Percentiles rank a stretch among this genome's conserved stretches.
Evolutionary conservation across 495 filamentous ascomycete species (phyloP).

Genomic region (Peziza echinospora): DNA sequence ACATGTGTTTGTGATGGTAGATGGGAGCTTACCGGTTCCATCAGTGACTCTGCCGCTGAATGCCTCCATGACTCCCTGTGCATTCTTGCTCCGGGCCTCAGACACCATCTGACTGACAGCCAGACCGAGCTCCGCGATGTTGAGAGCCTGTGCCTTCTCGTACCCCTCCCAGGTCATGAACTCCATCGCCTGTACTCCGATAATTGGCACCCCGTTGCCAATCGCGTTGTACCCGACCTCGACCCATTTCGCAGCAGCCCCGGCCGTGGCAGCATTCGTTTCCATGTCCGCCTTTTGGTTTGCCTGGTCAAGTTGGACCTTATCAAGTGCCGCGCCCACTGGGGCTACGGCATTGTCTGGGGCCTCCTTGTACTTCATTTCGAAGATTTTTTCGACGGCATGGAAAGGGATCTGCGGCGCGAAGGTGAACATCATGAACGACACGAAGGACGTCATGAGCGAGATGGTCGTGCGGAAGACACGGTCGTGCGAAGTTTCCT

Average conservation of each 20-base stretch:
- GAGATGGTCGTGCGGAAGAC: constrained; percentile 6
- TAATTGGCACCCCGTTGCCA: neutral
- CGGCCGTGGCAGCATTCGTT: neutral
- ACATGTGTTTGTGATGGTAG: too few relatives aligned
- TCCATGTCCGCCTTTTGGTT: neutral
- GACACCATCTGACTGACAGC: neutral
- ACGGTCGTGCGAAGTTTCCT: constrained; percentile 5
- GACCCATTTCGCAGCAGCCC: neutral
- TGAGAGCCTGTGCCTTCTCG: neutral
- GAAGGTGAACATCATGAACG: constrained; percentile 2
- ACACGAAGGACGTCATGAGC: constrained; percentile 8
- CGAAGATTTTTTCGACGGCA: neutral
- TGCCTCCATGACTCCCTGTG: neutral
- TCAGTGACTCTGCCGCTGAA: neutral
- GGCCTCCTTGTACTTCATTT: neutral
- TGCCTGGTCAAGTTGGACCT: neutral
- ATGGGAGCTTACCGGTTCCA: too few relatives aligned
- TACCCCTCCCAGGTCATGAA: neutral
- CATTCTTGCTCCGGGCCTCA: neutral
- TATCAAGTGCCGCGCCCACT: neutral
- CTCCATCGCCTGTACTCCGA: neutral
- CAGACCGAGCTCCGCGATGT: neutral
- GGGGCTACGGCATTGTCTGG: neutral
- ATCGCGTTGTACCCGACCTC: neutral
- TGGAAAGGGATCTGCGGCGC: neutral